Conservation (phyloP, 495 filamentous ascomycete genomes). For the Neurospora sp. region DNA sequence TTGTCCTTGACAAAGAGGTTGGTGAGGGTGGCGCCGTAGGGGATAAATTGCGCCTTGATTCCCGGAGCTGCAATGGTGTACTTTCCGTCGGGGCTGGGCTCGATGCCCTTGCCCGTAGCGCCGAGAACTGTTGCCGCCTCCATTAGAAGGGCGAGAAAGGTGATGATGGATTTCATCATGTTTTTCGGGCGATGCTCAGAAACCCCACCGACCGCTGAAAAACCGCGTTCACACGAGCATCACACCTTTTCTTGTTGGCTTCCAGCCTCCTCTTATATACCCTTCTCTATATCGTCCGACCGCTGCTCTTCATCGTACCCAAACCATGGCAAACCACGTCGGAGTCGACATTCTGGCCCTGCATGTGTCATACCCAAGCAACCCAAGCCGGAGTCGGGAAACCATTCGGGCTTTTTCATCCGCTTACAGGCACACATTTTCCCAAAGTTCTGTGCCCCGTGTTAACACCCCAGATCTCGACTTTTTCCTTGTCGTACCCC, state of each 20-base stretch:
- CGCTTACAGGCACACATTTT: not conserved
- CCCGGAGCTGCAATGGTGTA: slow-evolving; percentile 41
- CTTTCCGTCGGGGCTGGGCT: slow-evolving; percentile 27
- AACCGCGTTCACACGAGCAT: not conserved
- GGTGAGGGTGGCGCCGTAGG: slow-evolving; percentile 45
- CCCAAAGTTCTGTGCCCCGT: not conserved
- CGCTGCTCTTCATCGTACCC: not conserved
- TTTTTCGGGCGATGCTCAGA: not conserved
- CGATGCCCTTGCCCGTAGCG: not conserved
- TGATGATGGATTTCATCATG: slow-evolving; percentile 8
- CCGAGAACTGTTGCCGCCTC: slow-evolving; percentile 2
- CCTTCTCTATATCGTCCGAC: not conserved
- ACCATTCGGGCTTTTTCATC: not conserved
- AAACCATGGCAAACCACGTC: not conserved
- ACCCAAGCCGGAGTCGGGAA: not conserved
- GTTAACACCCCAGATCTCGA: not conserved
- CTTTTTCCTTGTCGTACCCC: not conserved
- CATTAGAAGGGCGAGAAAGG: slow-evolving; percentile 9
- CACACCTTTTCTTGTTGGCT: not conserved
- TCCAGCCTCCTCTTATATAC: not conserved
- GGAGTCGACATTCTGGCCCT: not conserved
- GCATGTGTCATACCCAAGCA: not conserved
- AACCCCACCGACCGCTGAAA: not conserved
- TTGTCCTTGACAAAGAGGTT: slow-evolving; percentile 49
- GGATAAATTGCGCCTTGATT: slow-evolving; percentile 48